Base-by-base conservation (phyloP, 2,329 filamentous ascomycete species). In the Dothidotthia symphoricarpi region DNA sequence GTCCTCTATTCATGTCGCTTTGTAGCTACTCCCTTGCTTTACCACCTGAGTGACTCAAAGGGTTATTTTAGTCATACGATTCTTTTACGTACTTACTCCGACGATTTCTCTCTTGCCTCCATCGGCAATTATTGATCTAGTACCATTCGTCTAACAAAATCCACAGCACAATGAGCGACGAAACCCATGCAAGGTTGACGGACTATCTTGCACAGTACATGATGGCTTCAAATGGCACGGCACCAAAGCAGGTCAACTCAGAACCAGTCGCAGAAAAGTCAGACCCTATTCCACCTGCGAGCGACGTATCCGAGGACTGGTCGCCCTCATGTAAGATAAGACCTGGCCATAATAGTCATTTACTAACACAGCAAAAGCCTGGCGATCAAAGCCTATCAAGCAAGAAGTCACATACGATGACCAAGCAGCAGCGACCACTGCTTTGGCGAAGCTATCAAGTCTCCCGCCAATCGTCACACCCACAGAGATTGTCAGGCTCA, bases 381-480 rank as follows among this genome's bases (percentile, higher is more conserved):
- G 87, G 87, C 78, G 82, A 53, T 75, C 77, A 38, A 89, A 87
- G 66, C 86, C 86, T 27, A 86, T 90, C 67, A 86, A 86, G 66
- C 87, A 93, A 67, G 73, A 78, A 10, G 84, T 88, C 17, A 70
- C 76, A 24, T 91, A 91, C 63, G 75, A 80, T 3, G 81, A 89
- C 57, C 64, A 73, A 27, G 63, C 69, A 11, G 77, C 77, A 15
- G 75, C 89, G 26, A 67, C 75, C 34, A 75, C 75, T 31, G 80
- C 85, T 11, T 70, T 82, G 30, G 65, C 70, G 2, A 83, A 88
- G 66, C 81, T 93, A 25, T 69, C 76, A 31, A 75, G 75, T 17
- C 74, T 93, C 7, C 87, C 88, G 6, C 87, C 87, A 16, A 79
- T 93, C 32, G 88, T 93, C 19, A 87, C 87, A 39, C 83, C 86